A percentile compares a stretch with the other conserved stretches of the same genome.
phyloP scores from a whole-genome alignment of 306 rosid genomes.

The Cucumis sativus region DNA sequence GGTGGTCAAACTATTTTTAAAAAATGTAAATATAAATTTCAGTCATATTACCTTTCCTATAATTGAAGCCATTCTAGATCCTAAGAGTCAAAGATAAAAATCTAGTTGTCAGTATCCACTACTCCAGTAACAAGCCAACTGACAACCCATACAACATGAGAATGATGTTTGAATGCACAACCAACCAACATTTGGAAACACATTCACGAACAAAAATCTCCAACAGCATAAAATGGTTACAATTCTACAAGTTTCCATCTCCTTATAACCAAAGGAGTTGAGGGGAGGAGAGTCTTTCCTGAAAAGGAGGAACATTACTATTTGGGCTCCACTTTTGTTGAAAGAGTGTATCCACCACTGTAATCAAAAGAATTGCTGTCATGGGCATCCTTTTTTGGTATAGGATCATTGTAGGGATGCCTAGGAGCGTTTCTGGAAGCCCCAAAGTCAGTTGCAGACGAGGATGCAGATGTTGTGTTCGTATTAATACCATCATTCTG shows the following conservation, averaged over 20 bases:
- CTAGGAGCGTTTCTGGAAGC: constrained; percentile 27
- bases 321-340: constrained; percentile 70
- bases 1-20: too few species aligned
- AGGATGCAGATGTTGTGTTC: constrained; percentile 72
- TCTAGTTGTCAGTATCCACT: background rate
- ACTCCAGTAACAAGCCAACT: background rate
- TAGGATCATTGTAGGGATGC: constrained; percentile 61
- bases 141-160: background rate
- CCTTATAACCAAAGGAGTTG: background rate
- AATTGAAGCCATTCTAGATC: background rate
- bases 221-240: background rate
- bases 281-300: background rate
- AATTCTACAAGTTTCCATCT: background rate
- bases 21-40: background rate
- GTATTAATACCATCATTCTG: constrained; percentile 84
- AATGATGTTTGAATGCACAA: background rate
- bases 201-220: background rate
- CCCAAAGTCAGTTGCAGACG: constrained; percentile 79
- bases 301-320: background rate
- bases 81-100: background rate
- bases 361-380: constrained; percentile 52
- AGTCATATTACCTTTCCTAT: background rate
- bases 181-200: background rate
- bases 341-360: constrained; percentile 57
- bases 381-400: constrained; percentile 32